Percentiles rank a stretch among this genome's conserved stretches.
These are phyloP conservation scores for Limnanthes douglasii DNA, from an alignment of 345 rosid species.

Conservation along the genomic window DNA sequence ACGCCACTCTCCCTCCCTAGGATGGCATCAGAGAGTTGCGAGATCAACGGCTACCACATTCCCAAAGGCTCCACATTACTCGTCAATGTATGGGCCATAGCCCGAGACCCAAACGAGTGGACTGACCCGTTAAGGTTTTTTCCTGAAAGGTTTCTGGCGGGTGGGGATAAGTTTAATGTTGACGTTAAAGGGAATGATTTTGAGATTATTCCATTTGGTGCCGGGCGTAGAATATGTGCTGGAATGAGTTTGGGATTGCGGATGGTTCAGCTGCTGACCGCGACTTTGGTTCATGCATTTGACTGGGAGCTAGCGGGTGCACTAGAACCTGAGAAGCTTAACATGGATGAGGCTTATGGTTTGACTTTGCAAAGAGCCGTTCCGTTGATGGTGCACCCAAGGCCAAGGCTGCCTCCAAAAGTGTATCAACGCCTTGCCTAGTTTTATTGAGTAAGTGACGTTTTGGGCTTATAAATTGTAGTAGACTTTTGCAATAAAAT, in stretches of 20 bases:
- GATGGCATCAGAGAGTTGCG: constrained; percentile 44
- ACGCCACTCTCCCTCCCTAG: constrained; percentile 75
- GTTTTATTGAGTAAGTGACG: too few species aligned
- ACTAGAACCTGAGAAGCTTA: constrained; percentile 29
- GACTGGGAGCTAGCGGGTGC: constrained; percentile 56
- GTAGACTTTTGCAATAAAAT: too few species aligned
- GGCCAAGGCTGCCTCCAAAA: constrained; percentile 23
- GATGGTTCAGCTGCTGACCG: constrained; percentile 46
- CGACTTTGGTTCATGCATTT: constrained; percentile 52
- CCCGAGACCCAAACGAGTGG: constrained; percentile 70
- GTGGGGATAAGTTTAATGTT: constrained; percentile 39
- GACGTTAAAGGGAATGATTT: constrained; percentile 63
- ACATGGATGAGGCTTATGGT: constrained; percentile 75
- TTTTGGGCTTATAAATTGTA: too few species aligned
- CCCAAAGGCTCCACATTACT: constrained; percentile 55
- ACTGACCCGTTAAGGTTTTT: constrained; percentile 35
- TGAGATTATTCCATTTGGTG: constrained; percentile 75
- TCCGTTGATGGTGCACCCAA: constrained; percentile 51
- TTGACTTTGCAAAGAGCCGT: constrained; percentile 49
- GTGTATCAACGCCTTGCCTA: too few species aligned
- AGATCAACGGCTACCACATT: constrained; percentile 62
- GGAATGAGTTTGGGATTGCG: constrained; percentile 69
- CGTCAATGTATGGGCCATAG: constrained; percentile 76
- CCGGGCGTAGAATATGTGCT: constrained; percentile 78
- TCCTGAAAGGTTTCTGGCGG: constrained; percentile 66